These are phyloP conservation scores for Pyrrhoderma lamaoense DNA, from an alignment of 1,284 basidiomycete species.

Conservation along the genomic window DNA sequence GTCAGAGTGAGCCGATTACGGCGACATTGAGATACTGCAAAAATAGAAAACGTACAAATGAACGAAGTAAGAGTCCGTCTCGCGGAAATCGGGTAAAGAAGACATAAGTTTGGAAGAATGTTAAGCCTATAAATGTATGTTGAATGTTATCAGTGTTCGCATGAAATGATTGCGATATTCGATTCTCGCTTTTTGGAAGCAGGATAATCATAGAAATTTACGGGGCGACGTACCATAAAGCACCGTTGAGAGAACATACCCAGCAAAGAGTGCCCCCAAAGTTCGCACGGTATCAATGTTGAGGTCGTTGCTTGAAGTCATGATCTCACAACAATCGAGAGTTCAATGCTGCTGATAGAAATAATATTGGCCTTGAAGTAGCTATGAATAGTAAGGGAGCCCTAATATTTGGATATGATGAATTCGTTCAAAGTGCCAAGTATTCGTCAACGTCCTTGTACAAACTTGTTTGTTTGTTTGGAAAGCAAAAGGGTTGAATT, in stretches of 20 bases:
- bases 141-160: background rate
- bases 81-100: slow-evolving; percentile 8
- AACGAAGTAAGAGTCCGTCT: background rate
- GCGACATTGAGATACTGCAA: background rate
- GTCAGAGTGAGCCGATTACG: background rate
- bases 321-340: background rate
- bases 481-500: too few relatives aligned
- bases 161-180: too few relatives aligned
- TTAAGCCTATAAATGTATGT: background rate
- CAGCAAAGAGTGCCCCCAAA: slow-evolving; percentile 1
- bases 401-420: too few relatives aligned
- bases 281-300: slow-evolving; percentile 1
- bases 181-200: background rate
- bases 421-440: too few relatives aligned
- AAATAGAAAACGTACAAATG: background rate
- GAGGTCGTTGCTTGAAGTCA: background rate
- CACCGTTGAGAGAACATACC: slow-evolving; percentile 7
- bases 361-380: too few relatives aligned
- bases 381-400: too few relatives aligned
- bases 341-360: too few relatives aligned
- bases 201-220: too few relatives aligned
- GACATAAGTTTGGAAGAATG: slow-evolving; percentile 13
- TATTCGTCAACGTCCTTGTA: too few relatives aligned
- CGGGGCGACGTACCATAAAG: slow-evolving; percentile 13
- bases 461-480: too few relatives aligned